phyloP scores from a whole-genome alignment of 495 filamentous ascomycete genomes.

The Aspergillus nidulans region DNA sequence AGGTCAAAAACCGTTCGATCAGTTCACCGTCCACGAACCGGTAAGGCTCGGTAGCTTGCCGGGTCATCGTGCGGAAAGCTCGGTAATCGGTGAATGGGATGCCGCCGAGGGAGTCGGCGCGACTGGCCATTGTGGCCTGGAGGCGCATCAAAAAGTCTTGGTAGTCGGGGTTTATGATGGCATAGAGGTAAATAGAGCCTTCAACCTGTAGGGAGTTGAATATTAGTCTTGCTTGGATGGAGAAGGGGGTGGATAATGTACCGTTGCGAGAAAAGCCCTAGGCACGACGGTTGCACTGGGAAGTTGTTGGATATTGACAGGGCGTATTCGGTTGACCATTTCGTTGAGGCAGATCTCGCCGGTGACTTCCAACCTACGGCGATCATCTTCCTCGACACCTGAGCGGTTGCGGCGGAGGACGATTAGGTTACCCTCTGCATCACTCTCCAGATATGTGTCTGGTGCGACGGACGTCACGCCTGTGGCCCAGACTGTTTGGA shows the following conservation, averaged over 20 bases:
- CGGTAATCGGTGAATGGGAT: slow-evolving; percentile 75
- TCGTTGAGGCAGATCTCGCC: slow-evolving; percentile 84
- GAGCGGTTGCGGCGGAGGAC: slow-evolving; percentile 66
- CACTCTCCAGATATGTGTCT: slow-evolving; percentile 71
- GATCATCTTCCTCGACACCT: slow-evolving; percentile 71
- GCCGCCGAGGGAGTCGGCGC: slow-evolving; percentile 60
- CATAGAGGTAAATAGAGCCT: slow-evolving; percentile 88
- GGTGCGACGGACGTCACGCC: slow-evolving; percentile 67
- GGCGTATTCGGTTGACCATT: slow-evolving; percentile 81
- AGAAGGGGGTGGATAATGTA: slow-evolving; percentile 39
- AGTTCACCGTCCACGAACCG: slow-evolving; percentile 92
- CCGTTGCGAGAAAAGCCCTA: slow-evolving; percentile 84
- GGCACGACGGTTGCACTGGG: slow-evolving; percentile 65
- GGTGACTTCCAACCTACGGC: slow-evolving; percentile 62
- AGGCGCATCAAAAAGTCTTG: slow-evolving; percentile 81
- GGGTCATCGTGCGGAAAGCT: slow-evolving; percentile 66
- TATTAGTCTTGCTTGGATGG: neutral
- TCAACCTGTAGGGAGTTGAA: slow-evolving; percentile 56
- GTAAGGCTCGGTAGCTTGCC: slow-evolving; percentile 70
- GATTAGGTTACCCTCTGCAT: slow-evolving; percentile 82
- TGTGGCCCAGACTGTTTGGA: slow-evolving; percentile 75
- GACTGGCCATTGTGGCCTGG: slow-evolving; percentile 64
- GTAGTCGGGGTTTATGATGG: slow-evolving; percentile 60
- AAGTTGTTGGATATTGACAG: slow-evolving; percentile 54
- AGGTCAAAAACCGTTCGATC: slow-evolving; percentile 77